Evolutionary conservation across 371 early-diverging fungal genomes (phyloP), one percentile per base, ranked within the genome.

Genomic region (Mortierella sp.): DNA sequence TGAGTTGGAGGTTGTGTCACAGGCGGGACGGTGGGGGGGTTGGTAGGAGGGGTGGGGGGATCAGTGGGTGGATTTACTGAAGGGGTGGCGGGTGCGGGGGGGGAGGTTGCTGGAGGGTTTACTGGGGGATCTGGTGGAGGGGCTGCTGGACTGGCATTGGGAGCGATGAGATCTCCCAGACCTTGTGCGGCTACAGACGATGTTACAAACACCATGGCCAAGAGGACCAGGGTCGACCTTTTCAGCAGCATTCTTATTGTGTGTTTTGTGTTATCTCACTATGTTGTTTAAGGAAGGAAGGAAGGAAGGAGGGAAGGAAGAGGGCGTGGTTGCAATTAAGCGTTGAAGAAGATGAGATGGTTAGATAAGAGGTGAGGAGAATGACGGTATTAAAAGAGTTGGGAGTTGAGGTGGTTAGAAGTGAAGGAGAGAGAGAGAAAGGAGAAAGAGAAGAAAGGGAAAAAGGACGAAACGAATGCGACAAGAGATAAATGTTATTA

Each of bases 241-340:
- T 76, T 83, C 76, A 79, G 57, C 11, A 55, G 79, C 83, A 83
- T 83, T 16, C 55, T 63, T 42, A 26, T 50, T 10, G 34, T 21
- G 5, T 47, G 42, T 47, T 26, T 5, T 38, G 42, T 1, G 24
- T 24, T 47, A 44, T 26, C 38, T 42, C 21, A 9, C 42, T 38
- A 24, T 45, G 24, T 26, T 73, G 3, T 70, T 68, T 38, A 0
- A n/a, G 50, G 34, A 24, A 21, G 60, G 28, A n/a, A 6, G 63
- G 11, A 14, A 31, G 4, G 50, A 3, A 34, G 47, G 21, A 24
- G 24, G 13, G 13, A 7, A 21, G 10, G n/a, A 24, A n/a, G 58
- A 34, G 58, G 42, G 45, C 14, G 10, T 50, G 28, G 50, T 16
- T 48, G 26, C 71, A 71, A 52, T 54, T 54, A 54, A 42, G 76